These are phyloP conservation scores for Kuraishia borneana DNA, from an alignment of 805 yeast genomes.

Conservation along the genomic window DNA sequence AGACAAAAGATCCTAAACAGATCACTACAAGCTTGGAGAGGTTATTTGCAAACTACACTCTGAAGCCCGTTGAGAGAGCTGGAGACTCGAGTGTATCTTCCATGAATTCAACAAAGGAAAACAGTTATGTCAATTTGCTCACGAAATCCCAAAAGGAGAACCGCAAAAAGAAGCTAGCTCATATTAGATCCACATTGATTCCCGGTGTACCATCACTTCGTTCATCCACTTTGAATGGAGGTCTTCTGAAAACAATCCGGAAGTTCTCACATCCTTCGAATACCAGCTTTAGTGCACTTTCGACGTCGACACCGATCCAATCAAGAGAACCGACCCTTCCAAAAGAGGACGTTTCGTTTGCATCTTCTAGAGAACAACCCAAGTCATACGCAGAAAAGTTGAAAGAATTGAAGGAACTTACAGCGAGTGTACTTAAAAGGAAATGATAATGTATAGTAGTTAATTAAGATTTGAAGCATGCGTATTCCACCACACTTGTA, in stretches of 20 bases:
- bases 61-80: no score
- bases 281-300: background rate
- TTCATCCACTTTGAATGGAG: background rate
- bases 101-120: background rate
- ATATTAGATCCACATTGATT: background rate
- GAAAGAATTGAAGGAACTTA: constrained; percentile 3
- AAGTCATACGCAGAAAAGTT: background rate
- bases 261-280: background rate
- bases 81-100: no score
- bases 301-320: constrained; percentile 1
- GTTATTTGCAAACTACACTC: no score
- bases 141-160: background rate
- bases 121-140: background rate
- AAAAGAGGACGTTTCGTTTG: background rate
- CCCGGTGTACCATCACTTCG: background rate
- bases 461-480: background rate
- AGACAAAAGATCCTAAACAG: no score
- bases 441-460: background rate
- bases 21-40: no score
- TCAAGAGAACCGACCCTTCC: no score
- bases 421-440: constrained; percentile 3
- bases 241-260: background rate
- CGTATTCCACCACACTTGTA: background rate
- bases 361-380: background rate
- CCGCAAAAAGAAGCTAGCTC: background rate